Conservation (phyloP, 176 grass and related monocot species). For the Neostapfia colusana region DNA sequence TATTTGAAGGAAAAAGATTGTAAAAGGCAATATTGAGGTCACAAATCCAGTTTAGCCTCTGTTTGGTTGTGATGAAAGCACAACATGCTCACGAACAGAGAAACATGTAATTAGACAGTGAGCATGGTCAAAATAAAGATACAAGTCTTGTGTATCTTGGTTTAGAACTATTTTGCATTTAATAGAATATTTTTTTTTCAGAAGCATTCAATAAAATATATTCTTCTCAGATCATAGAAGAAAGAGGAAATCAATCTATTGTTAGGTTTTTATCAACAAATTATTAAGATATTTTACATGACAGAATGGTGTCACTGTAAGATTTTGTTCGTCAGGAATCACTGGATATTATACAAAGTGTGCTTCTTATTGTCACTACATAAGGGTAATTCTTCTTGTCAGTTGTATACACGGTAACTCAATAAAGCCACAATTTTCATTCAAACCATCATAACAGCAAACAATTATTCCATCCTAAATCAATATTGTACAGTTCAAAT, state of each 20-base stretch:
- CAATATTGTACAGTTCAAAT: slow-evolving; percentile 9
- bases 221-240: not conserved
- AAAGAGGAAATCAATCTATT: not conserved
- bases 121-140: not conserved
- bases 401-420: not conserved
- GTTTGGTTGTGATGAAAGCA: not conserved
- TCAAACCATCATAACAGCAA: slow-evolving; percentile 13
- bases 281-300: not conserved
- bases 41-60: slow-evolving; percentile 18
- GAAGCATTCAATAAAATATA: slow-evolving; percentile 15
- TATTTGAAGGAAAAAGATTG: not conserved
- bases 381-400: not conserved
- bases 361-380: not conserved
- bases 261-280: not conserved
- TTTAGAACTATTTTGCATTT: slow-evolving; percentile 8
- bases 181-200: not conserved
- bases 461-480: not conserved
- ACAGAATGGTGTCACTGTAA: not conserved
- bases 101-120: not conserved
- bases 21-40: not conserved
- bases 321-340: slow-evolving; percentile 7
- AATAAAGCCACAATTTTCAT: slow-evolving; percentile 24
- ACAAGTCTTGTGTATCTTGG: not conserved
- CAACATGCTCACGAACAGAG: not conserved
- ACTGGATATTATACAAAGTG: not conserved